A percentile compares a stretch with the other conserved stretches of the same genome.
phyloP scores from a whole-genome alignment of 345 rosid genomes.

The Eucalyptus pumila region DNA sequence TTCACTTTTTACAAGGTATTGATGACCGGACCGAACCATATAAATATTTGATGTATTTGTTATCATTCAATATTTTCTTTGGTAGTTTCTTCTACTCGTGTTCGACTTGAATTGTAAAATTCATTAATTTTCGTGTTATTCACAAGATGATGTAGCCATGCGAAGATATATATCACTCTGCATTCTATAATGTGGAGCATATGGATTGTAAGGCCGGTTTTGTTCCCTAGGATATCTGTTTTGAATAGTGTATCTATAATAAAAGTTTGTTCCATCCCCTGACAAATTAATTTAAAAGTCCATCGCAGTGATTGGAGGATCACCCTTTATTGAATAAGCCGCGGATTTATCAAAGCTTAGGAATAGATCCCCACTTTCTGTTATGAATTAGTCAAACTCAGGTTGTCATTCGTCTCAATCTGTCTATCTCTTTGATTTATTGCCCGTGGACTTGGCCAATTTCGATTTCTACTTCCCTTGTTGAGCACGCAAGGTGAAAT shows the following conservation, averaged over 20 bases:
- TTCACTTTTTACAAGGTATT: accelerated
- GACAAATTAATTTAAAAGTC: not conserved
- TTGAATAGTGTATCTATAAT: not conserved
- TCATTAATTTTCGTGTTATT: not conserved
- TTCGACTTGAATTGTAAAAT: not conserved
- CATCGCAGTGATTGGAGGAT: not conserved
- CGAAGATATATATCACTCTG: not conserved
- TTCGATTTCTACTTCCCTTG: not conserved
- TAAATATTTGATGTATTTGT: accelerated
- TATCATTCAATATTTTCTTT: not conserved
- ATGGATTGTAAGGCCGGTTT: not conserved
- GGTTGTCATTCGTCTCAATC: not conserved
- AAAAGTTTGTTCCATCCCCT: not conserved
- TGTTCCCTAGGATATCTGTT: not conserved
- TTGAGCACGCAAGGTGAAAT: not conserved
- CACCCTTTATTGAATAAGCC: not conserved
- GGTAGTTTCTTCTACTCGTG: not conserved
- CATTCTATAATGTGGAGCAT: not conserved
- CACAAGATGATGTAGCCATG: not conserved
- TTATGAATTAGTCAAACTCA: not conserved
- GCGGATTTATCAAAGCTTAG: not conserved
- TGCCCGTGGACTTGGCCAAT: not conserved
- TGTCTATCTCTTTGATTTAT: not conserved
- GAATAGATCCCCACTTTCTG: not conserved
- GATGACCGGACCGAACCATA: accelerated